phyloP scores from a whole-genome alignment of 192 early-diverging fungal species.

The Piromyces sp. region DNA sequence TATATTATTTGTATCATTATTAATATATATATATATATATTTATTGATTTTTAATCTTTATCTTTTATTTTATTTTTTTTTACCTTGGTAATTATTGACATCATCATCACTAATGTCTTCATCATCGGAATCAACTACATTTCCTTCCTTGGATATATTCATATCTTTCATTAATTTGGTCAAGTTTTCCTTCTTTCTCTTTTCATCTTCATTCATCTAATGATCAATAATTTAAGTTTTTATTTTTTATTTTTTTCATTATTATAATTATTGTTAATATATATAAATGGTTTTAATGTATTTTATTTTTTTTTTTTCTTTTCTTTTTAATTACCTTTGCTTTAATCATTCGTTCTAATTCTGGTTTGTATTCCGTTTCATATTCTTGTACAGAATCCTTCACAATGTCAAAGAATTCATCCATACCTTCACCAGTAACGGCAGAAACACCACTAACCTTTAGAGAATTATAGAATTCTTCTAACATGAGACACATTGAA shows the following conservation, averaged over 20 bases:
- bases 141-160: slow-evolving; percentile 33
- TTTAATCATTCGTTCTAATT: slow-evolving; percentile 52
- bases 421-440: slow-evolving; percentile 81
- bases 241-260: too few relatives aligned
- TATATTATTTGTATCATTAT: too few relatives aligned
- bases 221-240: too few relatives aligned
- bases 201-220: slow-evolving; percentile 40
- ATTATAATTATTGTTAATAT: too few relatives aligned
- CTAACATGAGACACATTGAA: slow-evolving; percentile 88
- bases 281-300: too few relatives aligned
- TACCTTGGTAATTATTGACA: background rate
- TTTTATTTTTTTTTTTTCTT: slow-evolving; percentile 49
- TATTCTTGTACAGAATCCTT: slow-evolving; percentile 72
- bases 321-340: slow-evolving; percentile 42
- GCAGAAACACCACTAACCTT: slow-evolving; percentile 55
- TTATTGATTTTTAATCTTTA: too few relatives aligned
- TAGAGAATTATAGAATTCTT: slow-evolving; percentile 83
- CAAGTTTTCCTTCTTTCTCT: slow-evolving; percentile 25
- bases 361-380: slow-evolving; percentile 70
- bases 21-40: too few relatives aligned
- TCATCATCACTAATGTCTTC: background rate
- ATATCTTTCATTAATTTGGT: slow-evolving; percentile 77
- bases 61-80: too few relatives aligned
- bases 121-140: background rate
- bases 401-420: slow-evolving; percentile 68